A percentile compares a stretch with the other conserved stretches of the same genome.
These are phyloP conservation scores for Psidium guajava DNA, from an alignment of 345 rosid species.

Conservation along the genomic window DNA sequence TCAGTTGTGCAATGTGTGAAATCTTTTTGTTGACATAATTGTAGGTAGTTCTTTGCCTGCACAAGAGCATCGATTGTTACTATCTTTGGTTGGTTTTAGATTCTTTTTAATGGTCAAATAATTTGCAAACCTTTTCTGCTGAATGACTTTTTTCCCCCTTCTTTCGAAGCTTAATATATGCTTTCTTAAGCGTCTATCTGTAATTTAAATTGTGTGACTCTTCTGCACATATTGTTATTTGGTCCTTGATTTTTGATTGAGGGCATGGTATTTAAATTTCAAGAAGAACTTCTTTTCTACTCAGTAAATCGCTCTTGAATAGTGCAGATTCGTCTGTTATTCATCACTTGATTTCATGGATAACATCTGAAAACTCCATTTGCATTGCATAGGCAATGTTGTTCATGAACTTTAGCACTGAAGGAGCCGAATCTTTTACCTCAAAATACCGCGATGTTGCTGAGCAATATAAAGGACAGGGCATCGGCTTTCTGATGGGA, in stretches of 20 bases:
- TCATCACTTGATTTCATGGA: background rate
- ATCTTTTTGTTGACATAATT: background rate
- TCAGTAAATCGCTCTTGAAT: background rate
- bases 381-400: conserved; percentile 60
- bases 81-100: background rate
- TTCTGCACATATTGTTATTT: background rate
- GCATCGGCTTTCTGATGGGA: conserved; percentile 68
- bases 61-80: background rate
- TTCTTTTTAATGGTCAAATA: background rate
- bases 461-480: conserved; percentile 58
- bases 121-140: background rate
- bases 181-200: background rate
- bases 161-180: too few relatives aligned
- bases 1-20: background rate
- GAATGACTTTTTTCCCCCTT: background rate
- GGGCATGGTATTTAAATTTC: background rate
- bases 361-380: background rate
- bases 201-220: background rate
- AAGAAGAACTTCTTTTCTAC: background rate
- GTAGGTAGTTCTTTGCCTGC: background rate
- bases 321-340: background rate
- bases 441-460: conserved; percentile 67
- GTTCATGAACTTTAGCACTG: conserved; percentile 56
- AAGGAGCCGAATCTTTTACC: conserved; percentile 44
- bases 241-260: background rate